Evolutionary conservation across 257 asterid genomes (phyloP).

Genomic region (Scutellaria galericulata): DNA sequence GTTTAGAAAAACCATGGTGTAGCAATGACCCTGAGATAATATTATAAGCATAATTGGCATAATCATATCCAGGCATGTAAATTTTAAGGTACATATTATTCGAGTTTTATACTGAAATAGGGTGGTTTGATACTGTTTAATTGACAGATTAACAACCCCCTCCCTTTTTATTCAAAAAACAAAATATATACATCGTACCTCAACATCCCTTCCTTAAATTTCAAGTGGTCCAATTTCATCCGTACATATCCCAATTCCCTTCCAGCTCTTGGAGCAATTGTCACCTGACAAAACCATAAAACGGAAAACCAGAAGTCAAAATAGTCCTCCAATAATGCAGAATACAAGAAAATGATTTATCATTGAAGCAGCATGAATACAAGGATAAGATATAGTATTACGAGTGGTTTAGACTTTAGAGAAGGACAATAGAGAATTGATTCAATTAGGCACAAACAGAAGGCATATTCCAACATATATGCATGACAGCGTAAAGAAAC

Average conservation of each 20-base stretch:
- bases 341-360: not conserved
- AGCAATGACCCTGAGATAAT: too few relatives aligned
- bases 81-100: not conserved
- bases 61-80: not conserved
- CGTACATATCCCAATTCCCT: constrained; percentile 88
- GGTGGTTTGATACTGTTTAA: not conserved
- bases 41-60: too few relatives aligned
- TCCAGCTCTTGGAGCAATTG: constrained; percentile 95
- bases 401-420: not conserved
- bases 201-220: constrained; percentile 80
- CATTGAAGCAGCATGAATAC: not conserved
- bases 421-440: not conserved
- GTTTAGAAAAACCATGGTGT: too few relatives aligned
- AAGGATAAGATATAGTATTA: not conserved
- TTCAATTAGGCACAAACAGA: not conserved
- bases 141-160: not conserved
- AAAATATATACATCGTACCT: constrained; percentile 48
- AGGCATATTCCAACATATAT: constrained; percentile 10
- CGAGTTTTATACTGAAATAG: not conserved
- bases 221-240: constrained; percentile 76
- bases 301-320: constrained; percentile 18
- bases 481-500: constrained; percentile 22
- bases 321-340: not conserved
- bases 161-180: not conserved
- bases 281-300: constrained; percentile 53